Evolutionary conservation across 495 filamentous ascomycete genomes (phyloP), one percentile per base, ranked within the genome.

Genomic region (Penicillium antarcticum): DNA sequence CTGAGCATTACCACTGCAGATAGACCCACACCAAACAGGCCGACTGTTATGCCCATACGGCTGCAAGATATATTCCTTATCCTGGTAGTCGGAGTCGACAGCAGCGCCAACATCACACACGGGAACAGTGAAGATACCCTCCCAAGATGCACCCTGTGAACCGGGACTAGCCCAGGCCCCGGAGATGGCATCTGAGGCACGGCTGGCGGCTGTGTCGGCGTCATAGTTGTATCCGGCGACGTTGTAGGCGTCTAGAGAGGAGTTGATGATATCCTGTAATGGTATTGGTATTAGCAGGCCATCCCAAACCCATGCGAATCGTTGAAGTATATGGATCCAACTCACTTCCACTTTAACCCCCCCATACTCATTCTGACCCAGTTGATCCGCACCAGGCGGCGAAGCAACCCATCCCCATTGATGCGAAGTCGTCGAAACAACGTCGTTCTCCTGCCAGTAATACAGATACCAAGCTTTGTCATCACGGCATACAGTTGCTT

Each of bases 401-500:
- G 34, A 24, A 10, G 48, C 41, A 10, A 56, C 52, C 60, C 57
- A 66, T n/a, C 65, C 63, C 56, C 51, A 68, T 23, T 60, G 60
- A 29, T 68, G 55, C 11, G 54, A 48, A 4, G 50, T 67, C 0
- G 42, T 46, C 3, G 55, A 60, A 31, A 56, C 33, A 12, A 50
- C 45, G 12, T 51, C 41, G 42, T 60, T 54, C 45, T 65, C 58
- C 19, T 62, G 55, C 50, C 60, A 64, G 24, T 57, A 62, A 41
- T 68, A 66, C 5, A 66, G 32, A 43, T 64, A 68, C 60, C 65
- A 66, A n/a, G 63, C 62, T 18, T 54, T 54, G n/a, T 53, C 53
- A 33, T 68, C 56, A 4, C 53, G 48, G 44, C 57, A 66, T 4
- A 64, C 37, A 12, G 21, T 36, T 1, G 42, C 23, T 5, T 53